Conservation (phyloP, 805 yeast genomes). For the Barnettozyma sucrosica region DNA sequence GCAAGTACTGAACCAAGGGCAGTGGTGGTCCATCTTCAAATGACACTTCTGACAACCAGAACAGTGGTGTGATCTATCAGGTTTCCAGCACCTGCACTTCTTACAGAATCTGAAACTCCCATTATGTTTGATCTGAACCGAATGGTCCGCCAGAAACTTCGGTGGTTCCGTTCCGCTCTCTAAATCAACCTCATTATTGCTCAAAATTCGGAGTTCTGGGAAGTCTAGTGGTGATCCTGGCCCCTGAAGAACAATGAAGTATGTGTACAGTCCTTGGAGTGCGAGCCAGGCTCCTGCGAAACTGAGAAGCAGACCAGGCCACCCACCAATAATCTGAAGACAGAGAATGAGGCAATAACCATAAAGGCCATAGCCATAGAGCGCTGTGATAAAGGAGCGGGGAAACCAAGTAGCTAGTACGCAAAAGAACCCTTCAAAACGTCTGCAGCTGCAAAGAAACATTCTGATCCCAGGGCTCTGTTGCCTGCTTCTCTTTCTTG, state of each 20-base stretch:
- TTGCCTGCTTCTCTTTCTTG: no score
- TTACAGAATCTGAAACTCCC: constrained; percentile 66
- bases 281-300: constrained; percentile 29
- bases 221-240: constrained; percentile 65
- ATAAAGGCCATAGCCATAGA: constrained; percentile 44
- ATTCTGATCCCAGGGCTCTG: background rate
- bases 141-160: constrained; percentile 32
- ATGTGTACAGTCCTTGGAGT: constrained; percentile 40
- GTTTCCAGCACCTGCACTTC: constrained; percentile 71
- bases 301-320: constrained; percentile 17
- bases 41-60: constrained; percentile 65
- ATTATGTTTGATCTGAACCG: constrained; percentile 43
- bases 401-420: constrained; percentile 41
- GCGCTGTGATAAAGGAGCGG: constrained; percentile 36
- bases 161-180: constrained; percentile 35
- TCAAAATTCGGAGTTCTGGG: constrained; percentile 30
- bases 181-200: constrained; percentile 23
- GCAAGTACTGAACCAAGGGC: constrained; percentile 91
- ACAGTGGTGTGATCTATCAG: constrained; percentile 86
- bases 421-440: constrained; percentile 29
- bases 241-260: constrained; percentile 50
- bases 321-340: constrained; percentile 14
- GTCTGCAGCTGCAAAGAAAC: background rate
- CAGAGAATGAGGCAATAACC: constrained; percentile 30
- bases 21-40: constrained; percentile 88